A percentile compares a stretch with the other conserved stretches of the same genome.
phyloP scores from a whole-genome alignment of 192 early-diverging fungal species.

The Rhizoclosmatium sp. region DNA sequence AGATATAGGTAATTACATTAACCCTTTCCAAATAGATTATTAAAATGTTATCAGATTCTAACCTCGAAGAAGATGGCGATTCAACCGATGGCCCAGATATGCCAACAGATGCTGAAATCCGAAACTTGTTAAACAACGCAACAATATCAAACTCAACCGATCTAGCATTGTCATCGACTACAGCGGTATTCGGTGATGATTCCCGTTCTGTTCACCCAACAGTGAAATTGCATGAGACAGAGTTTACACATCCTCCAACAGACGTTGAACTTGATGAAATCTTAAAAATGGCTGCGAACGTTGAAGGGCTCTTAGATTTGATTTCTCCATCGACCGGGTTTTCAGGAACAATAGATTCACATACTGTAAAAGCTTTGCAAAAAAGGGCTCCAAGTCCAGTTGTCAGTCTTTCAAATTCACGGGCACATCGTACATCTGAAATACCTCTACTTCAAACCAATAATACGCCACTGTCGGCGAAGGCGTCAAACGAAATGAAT shows the following conservation, averaged over 20 bases:
- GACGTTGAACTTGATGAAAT: conserved; percentile 16
- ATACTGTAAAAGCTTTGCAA: background rate
- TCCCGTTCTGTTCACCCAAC: background rate
- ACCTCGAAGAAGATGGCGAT: background rate
- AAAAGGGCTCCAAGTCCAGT: background rate
- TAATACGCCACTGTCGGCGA: background rate
- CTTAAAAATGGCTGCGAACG: conserved; percentile 27
- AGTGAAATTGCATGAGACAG: background rate
- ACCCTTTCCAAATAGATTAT: background rate
- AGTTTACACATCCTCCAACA: background rate
- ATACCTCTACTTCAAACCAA: background rate
- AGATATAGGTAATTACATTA: background rate
- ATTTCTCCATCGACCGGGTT: conserved; percentile 9
- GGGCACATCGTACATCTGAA: background rate
- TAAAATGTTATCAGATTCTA: background rate
- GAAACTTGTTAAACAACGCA: background rate
- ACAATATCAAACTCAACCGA: background rate
- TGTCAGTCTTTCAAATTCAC: background rate
- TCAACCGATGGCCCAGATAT: background rate
- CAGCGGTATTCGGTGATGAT: background rate
- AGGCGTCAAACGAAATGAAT: background rate
- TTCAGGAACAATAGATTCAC: background rate
- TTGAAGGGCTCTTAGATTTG: conserved; percentile 26
- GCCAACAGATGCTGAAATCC: conserved; percentile 30
- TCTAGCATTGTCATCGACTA: background rate